Evolutionary conservation across 495 filamentous ascomycete species (phyloP).

Genomic region (Podospora australis): DNA sequence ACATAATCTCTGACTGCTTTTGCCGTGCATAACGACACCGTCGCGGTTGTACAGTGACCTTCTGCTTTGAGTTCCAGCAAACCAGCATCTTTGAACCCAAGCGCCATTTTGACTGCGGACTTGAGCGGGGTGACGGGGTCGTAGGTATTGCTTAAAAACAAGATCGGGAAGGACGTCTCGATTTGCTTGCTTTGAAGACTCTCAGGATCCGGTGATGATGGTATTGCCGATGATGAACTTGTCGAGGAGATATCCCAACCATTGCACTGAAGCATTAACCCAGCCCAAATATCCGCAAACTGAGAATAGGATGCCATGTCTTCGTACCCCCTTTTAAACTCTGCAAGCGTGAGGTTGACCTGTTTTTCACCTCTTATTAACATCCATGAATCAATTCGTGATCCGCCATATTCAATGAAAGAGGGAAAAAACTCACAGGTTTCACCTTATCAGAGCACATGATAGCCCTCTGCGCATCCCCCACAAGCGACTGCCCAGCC

Average conservation of each 20-base stretch:
- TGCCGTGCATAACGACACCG: slow-evolving; percentile 35
- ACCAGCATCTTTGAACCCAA: slow-evolving; percentile 38
- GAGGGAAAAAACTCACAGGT: slow-evolving; percentile 17
- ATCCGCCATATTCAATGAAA: background rate
- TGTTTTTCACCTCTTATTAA: background rate
- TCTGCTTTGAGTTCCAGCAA: slow-evolving; percentile 38
- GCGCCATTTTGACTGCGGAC: slow-evolving; percentile 47
- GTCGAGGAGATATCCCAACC: slow-evolving; percentile 29
- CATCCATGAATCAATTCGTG: background rate
- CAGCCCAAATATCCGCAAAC: slow-evolving; percentile 42
- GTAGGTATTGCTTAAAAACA: slow-evolving; percentile 53
- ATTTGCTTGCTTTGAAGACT: slow-evolving; percentile 15
- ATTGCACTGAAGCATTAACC: slow-evolving; percentile 37
- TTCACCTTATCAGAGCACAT: slow-evolving; percentile 43
- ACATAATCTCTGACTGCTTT: slow-evolving; percentile 34
- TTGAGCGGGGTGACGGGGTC: slow-evolving; percentile 56
- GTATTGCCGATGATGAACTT: too few relatives aligned
- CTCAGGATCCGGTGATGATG: background rate
- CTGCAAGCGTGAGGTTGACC: slow-evolving; percentile 34
- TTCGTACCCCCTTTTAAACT: slow-evolving; percentile 30
- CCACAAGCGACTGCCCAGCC: slow-evolving; percentile 39
- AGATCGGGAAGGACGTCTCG: slow-evolving; percentile 49
- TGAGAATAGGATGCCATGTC: slow-evolving; percentile 30
- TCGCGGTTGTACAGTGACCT: slow-evolving; percentile 39
- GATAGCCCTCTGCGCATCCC: slow-evolving; percentile 38